phyloP scores from a whole-genome alignment of 2,329 filamentous ascomycete genomes.

The Botryotinia calthae region DNA sequence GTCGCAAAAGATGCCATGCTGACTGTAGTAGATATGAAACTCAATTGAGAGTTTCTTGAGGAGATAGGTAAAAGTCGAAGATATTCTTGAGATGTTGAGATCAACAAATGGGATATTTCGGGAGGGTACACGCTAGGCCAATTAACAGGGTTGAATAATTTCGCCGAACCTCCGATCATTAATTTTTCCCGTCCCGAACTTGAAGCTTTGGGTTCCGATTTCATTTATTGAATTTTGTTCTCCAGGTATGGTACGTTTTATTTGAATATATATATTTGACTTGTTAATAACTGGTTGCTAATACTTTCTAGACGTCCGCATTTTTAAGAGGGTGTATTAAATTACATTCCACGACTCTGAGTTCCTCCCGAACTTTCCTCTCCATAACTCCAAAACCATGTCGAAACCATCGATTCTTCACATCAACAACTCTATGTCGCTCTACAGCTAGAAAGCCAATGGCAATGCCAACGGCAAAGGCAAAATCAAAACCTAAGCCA shows the following conservation, averaged over 20 bases:
- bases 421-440: constrained; percentile 27
- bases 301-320: constrained; percentile 38
- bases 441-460: constrained; percentile 26
- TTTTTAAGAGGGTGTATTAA: constrained; percentile 39
- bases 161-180: constrained; percentile 28
- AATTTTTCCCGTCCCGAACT: constrained; percentile 24
- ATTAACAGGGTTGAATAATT: constrained; percentile 10
- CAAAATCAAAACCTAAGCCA: constrained; percentile 14
- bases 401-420: constrained; percentile 27
- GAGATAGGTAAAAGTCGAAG: constrained; percentile 24
- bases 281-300: constrained; percentile 16
- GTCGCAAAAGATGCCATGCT: constrained; percentile 66
- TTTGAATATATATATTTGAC: not conserved
- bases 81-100: constrained; percentile 25
- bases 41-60: constrained; percentile 35
- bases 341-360: constrained; percentile 27
- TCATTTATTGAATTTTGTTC: not conserved
- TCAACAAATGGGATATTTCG: constrained; percentile 26
- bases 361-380: constrained; percentile 19
- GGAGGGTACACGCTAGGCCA: constrained; percentile 18
- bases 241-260: constrained; percentile 23
- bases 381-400: constrained; percentile 23
- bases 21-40: constrained; percentile 31
- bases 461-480: not conserved
- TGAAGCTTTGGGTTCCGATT: not conserved